These are phyloP conservation scores for Torrubiellomyces zombiae DNA, from an alignment of 2,329 filamentous ascomycete species.

Conservation along the genomic window DNA sequence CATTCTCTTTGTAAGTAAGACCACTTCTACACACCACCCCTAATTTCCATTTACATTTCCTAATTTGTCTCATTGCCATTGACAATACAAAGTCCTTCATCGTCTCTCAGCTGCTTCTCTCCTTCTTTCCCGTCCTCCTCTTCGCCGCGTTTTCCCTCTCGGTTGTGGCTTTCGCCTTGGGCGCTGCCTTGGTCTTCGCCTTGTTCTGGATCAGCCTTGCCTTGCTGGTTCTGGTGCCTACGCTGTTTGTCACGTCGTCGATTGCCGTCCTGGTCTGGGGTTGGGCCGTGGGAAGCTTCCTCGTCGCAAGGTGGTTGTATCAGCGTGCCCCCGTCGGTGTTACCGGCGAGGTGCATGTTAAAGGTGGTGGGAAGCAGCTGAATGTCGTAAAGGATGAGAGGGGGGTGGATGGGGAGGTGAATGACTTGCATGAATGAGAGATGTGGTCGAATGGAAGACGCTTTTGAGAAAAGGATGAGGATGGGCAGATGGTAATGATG, in stretches of 20 bases:
- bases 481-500: too few species aligned
- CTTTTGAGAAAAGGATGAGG: too few species aligned
- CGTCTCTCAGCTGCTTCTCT: constrained; percentile 45
- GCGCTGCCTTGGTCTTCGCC: constrained; percentile 46
- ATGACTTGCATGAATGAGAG: too few species aligned
- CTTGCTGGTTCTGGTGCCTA: constrained; percentile 49
- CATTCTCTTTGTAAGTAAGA: constrained; percentile 51
- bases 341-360: constrained; percentile 7
- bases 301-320: constrained; percentile 30
- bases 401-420: constrained; percentile 7
- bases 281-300: constrained; percentile 46
- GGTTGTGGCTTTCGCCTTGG: constrained; percentile 43
- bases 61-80: too few species aligned
- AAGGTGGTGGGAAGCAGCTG: constrained; percentile 7
- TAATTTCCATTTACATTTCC: too few species aligned
- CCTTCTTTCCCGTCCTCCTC: constrained; percentile 48
- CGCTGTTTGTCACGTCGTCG: constrained; percentile 47
- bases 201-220: constrained; percentile 53
- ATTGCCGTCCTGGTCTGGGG: constrained; percentile 49
- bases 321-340: constrained; percentile 12
- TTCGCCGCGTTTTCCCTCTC: constrained; percentile 51
- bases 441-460: too few species aligned
- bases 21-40: background rate
- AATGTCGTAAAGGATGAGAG: constrained; percentile 9
- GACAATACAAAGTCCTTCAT: constrained; percentile 68